Base-by-base conservation (phyloP, 352 stramenopile species). In the Phytophthora pinifolia region DNA sequence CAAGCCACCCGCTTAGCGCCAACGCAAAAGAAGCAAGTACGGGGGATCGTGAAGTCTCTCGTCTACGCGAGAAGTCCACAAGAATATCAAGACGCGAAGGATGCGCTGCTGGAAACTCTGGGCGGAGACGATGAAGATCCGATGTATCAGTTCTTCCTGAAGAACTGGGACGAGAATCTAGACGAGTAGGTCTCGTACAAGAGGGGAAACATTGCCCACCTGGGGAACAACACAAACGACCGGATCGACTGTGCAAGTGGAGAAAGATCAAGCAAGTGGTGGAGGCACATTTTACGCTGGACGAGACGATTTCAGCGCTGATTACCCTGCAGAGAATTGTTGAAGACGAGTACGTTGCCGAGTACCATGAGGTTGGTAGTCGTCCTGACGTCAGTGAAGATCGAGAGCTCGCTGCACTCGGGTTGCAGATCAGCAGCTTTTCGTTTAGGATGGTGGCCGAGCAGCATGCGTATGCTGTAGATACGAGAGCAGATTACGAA, bases 401-500 rank as follows among this genome's bases (percentile, higher is more conserved):
- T 41, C 30, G 30, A 15, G 44, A 50, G 12, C n/a, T 44, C 9
- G 37, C 37, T 14, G 8, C 37, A 14, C n/a, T 44, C 15, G n/a
- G 5, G 9, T 10, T 50, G n/a, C 44, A 39, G 31, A 20, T 33
- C 29, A 31, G 42, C 31, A 32, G 43, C 2, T 22, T 22, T 3
- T 1, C 20, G 20, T 22, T 22, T 3, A 22, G 3, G 20, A 22
- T 22, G 20, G 20, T 22, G 20, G 20, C 33, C 1, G 34, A 42
- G 0, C 13, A 62, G 13, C 27, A 62, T 12, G 10, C 18, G 6
- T 15, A 32, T 14, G 32, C 54, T 4, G 44, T 39, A 4, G 46
- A 46, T 5, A n/a, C 32, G n/a, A n/a, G n/a, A n/a, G n/a, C n/a
- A n/a, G 37, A 56, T 9, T 62, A 62, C 18, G 31, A 50, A 0